Base-by-base conservation (phyloP, 2,329 filamentous ascomycete genomes). In the Xylaria sp. region DNA sequence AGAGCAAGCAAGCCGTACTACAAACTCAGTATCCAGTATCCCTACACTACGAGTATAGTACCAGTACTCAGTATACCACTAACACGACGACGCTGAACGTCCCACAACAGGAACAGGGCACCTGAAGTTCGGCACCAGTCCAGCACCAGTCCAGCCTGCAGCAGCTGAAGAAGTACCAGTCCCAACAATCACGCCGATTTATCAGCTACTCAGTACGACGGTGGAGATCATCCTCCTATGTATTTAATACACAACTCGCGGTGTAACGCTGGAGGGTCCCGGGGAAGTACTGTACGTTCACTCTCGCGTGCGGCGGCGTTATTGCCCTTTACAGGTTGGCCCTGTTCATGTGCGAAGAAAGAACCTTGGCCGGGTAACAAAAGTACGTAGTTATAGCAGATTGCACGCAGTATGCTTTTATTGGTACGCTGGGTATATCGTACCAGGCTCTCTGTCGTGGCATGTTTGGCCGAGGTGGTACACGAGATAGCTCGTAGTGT, bases 231-330 rank as follows among this genome's bases (percentile, higher is more conserved):
- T 32, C 44, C 47, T 27, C 5, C 40, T 44, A 40, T 40, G 13
- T 10, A n/a, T 50, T 25, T 23, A 18, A 40, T 51, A 59, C 44
- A 32, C 47, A 61, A 51, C 21, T 48, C 59, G 21, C 55, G 44
- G 66, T 65, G 62, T 65, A 65, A 62, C 58, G 44, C 29, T 47
- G n/a, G 60, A n/a, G 53, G 37, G 32, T n/a, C 60, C n/a, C 5
- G 25, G n/a, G n/a, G n/a, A n/a, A 37, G 55, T 61, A 40, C 55
- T 40, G 21, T 59, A 59, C 53, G 40, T 21, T 35, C 40, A 37
- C 58, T 55, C 50, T 48, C 63, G 63, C 63, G 21, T 61, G 57
- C 58, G 63, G 35, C 66, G 66, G 63, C 63, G 27, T 62, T 69
- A 62, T 63, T 69, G 60, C 63, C 50, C 53, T 65, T 53, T 62